Base-by-base conservation (phyloP, 106 monocot species). In the Dioscorea zingiberensis region DNA sequence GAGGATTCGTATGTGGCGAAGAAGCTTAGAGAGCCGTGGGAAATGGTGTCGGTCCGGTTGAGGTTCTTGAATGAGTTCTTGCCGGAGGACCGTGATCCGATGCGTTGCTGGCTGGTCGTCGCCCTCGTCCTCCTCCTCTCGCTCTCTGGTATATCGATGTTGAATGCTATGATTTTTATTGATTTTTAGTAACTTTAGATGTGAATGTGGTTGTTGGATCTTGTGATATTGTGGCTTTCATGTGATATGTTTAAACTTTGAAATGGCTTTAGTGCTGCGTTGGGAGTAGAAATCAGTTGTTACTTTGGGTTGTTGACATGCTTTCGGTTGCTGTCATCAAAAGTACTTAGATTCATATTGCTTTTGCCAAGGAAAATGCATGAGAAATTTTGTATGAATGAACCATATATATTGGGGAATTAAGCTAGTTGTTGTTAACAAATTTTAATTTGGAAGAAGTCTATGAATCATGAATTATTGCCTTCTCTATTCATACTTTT, bases 31-130 rank as follows among this genome's bases (percentile, higher is more conserved):
- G 75, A 67, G 47, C 85, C 75, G 56, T 54, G 62, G 53, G 66
- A 47, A 21, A 77, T 47, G n/a, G 78, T 69, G 47, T 71, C 80
- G 4, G 63, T 63, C 25, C 76, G 69, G 48, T 63, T 97, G 47
- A 71, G 63, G 53, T 97, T 97, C 65, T 71, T 88, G 83, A 97
- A 97, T 60, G 95, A 91, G 66, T 97, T 79, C 79, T 73, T 97
- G 81, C 95, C 95, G 22, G 95, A 97, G 83, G 95, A 97, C 71
- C 80, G 85, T 32, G 91, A 97, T 76, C 95, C 91, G 9, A 69
- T 53, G 16, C 85, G 88, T 23, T 73, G 85, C 0, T 97, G 95
- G 95, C 58, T 73, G 18, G 83, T 97, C 53, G 77, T 97, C 57
- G 79, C 88, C 48, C 74, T 77, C 25, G 95, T 97, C 9, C 65